phyloP scores from a whole-genome alignment of 257 asterid species.

The Rehmannia glutinosa region DNA sequence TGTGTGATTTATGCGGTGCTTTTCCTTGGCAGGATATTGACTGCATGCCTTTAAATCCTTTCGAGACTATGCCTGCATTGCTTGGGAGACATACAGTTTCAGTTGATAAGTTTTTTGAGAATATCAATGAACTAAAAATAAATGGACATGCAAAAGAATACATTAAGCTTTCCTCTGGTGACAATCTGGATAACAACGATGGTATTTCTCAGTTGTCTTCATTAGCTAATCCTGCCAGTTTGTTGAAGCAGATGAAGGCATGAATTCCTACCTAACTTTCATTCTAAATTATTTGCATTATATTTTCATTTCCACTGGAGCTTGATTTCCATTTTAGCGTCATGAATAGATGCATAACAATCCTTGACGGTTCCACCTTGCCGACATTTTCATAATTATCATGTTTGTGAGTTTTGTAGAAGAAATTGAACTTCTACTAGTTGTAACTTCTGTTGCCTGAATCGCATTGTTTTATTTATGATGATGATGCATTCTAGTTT shows the following conservation, averaged over 20 bases:
- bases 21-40: constrained; percentile 69
- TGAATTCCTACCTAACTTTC: constrained; percentile 21
- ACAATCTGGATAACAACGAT: constrained; percentile 43
- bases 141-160: constrained; percentile 53
- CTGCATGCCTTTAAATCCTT: constrained; percentile 85
- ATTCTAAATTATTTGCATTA: constrained; percentile 2
- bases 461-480: not conserved
- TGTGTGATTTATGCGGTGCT: constrained; percentile 2
- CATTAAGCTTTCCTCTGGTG: constrained; percentile 36
- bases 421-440: constrained; percentile 3
- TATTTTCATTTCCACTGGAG: not conserved
- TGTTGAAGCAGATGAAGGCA: constrained; percentile 62
- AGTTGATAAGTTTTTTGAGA: constrained; percentile 55
- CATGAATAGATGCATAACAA: not conserved
- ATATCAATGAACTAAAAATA: constrained; percentile 46
- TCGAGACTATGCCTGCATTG: constrained; percentile 63
- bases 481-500: constrained; percentile 7
- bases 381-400: not conserved
- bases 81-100: constrained; percentile 46
- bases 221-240: constrained; percentile 38
- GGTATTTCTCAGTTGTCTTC: constrained; percentile 47
- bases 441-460: constrained; percentile 5
- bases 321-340: not conserved
- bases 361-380: not conserved
- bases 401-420: not conserved